Percentiles rank a stretch among this genome's conserved stretches.
These are phyloP conservation scores for Canavalia gladiata DNA, from an alignment of 306 rosid genomes.

Conservation along the genomic window DNA sequence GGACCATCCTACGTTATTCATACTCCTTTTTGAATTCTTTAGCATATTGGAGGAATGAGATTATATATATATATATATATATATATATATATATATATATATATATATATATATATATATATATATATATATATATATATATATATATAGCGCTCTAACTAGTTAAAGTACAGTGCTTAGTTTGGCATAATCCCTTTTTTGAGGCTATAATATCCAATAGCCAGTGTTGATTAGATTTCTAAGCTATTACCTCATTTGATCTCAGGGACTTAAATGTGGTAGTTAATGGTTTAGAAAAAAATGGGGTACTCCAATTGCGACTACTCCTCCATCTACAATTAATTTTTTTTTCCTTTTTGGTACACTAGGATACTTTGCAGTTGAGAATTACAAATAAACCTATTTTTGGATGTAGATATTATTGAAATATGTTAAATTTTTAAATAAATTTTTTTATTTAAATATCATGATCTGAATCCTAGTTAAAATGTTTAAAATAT, in stretches of 20 bases:
- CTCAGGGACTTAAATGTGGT: conserved; percentile 22
- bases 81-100: background rate
- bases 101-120: background rate
- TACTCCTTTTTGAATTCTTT: conserved; percentile 28
- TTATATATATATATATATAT: background rate
- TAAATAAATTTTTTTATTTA: too few species aligned
- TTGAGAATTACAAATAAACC: too few species aligned
- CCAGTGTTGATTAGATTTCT: conserved; percentile 41
- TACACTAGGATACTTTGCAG: background rate
- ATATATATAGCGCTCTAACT: background rate
- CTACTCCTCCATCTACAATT: background rate
- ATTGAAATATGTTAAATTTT: too few species aligned
- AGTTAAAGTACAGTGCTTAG: conserved; percentile 14
- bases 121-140: background rate
- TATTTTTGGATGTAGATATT: too few species aligned
- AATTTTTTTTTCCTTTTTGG: background rate
- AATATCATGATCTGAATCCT: too few species aligned
- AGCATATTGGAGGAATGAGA: conserved; percentile 19
- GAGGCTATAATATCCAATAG: background rate
- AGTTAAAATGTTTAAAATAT: too few species aligned
- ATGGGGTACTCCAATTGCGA: conserved; percentile 2
- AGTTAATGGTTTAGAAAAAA: conserved; percentile 26
- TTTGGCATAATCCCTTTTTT: conserved; percentile 39
- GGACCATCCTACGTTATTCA: conserved; percentile 52
- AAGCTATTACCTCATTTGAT: conserved; percentile 46